phyloP scores from a whole-genome alignment of 192 early-diverging fungal species.

The Coemansia sp. region DNA sequence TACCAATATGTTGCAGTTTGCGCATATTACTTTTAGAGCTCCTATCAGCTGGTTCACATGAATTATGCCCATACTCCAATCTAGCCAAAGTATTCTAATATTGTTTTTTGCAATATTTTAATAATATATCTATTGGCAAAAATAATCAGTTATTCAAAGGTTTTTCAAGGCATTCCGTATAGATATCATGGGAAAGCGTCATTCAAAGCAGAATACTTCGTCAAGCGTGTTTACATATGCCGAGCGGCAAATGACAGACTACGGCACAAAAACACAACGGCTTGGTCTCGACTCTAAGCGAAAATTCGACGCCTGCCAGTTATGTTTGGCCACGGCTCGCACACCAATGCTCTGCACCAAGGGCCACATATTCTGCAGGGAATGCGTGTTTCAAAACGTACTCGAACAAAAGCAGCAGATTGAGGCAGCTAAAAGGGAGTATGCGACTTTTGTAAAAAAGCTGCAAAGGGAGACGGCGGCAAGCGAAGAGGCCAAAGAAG shows the following conservation, averaged over 20 bases:
- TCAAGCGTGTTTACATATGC: constrained; percentile 88
- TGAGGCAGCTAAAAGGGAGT: constrained; percentile 43
- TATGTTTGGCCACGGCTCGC: constrained; percentile 63
- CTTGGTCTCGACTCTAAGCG: constrained; percentile 82
- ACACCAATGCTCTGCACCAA: constrained; percentile 16
- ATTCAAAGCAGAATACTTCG: constrained; percentile 94
- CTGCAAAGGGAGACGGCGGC: not conserved
- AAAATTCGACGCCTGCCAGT: constrained; percentile 80
- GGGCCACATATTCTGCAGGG: constrained; percentile 87
- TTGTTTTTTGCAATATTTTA: no score
- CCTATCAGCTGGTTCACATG: no score
- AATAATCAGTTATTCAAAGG: no score
- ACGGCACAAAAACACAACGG: constrained; percentile 82
- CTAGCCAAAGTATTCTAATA: no score
- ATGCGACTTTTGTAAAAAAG: constrained; percentile 45
- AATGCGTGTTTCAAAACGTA: constrained; percentile 83
- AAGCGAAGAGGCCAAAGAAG: not conserved
- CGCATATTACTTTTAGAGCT: no score
- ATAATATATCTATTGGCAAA: no score
- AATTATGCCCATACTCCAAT: no score
- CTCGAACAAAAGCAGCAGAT: constrained; percentile 82
- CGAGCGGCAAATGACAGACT: constrained; percentile 80
- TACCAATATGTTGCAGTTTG: no score
- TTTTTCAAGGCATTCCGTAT: no score
- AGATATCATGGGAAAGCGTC: constrained; percentile 48